Conservation (phyloP, 768 basidiomycete species). For the Dioszegia aurantiaca region DNA sequence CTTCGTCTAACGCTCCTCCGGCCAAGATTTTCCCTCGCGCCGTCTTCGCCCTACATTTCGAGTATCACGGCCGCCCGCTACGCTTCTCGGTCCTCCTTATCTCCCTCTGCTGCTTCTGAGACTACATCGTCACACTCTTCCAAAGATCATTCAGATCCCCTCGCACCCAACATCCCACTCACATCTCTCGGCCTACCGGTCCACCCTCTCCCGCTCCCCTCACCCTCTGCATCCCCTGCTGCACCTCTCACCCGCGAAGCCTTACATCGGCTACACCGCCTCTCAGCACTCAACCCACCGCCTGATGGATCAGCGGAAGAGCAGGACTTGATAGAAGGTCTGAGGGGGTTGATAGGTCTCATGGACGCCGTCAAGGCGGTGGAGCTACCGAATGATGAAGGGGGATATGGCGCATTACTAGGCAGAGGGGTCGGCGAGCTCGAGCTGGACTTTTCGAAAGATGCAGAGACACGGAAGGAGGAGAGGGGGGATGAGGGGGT, state of each 20-base stretch:
- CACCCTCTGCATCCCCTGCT: conserved; percentile 7
- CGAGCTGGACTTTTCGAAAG: conserved; percentile 15
- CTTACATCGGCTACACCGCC: conserved; percentile 30
- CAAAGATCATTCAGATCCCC: conserved; percentile 1
- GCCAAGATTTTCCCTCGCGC: too few relatives aligned
- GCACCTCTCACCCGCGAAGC: conserved; percentile 17
- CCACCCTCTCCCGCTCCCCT: conserved; percentile 11
- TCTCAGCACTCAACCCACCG: conserved; percentile 41
- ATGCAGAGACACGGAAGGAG: background rate
- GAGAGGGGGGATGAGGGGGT: background rate
- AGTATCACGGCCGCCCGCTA: too few relatives aligned
- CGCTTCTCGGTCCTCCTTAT: background rate
- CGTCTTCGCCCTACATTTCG: too few relatives aligned
- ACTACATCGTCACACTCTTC: background rate
- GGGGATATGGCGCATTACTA: conserved; percentile 21
- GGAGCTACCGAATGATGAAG: conserved; percentile 17
- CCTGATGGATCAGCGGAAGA: conserved; percentile 27
- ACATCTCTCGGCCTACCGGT: conserved; percentile 3
- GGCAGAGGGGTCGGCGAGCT: conserved; percentile 30
- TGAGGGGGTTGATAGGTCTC: conserved; percentile 28
- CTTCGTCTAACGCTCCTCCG: background rate
- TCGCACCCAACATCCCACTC: conserved; percentile 6
- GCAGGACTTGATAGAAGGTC: conserved; percentile 20
- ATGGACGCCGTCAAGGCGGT: conserved; percentile 43
- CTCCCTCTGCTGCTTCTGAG: background rate